Conservation (phyloP, 306 rosid species). For the Gillenia trifoliata region DNA sequence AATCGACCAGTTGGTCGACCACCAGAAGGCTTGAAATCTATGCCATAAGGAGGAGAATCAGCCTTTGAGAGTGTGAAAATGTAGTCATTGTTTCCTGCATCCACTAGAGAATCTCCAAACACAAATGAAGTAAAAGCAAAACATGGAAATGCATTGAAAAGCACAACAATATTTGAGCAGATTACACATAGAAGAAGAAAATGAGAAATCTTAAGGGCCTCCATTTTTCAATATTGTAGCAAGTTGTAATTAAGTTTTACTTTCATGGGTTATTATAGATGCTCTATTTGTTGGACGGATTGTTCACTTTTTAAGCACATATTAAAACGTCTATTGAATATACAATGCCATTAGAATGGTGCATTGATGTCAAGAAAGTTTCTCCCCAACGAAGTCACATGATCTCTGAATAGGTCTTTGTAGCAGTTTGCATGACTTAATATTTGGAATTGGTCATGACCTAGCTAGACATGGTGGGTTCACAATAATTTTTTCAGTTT, state of each 20-base stretch:
- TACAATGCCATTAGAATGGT: background rate
- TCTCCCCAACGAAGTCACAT: background rate
- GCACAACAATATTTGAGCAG: background rate
- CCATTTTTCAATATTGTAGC: slow-evolving; percentile 14
- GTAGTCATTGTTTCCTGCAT: slow-evolving; percentile 51
- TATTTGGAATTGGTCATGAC: slow-evolving; percentile 1
- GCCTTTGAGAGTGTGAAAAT: slow-evolving; percentile 52
- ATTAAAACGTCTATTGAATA: background rate
- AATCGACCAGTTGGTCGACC: slow-evolving; percentile 48
- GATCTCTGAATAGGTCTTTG: slow-evolving; percentile 30
- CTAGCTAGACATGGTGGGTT: background rate
- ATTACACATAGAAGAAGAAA: background rate
- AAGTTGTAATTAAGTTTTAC: background rate
- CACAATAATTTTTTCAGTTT: background rate
- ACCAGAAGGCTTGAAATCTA: slow-evolving; percentile 46
- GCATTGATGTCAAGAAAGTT: background rate
- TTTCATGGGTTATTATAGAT: background rate
- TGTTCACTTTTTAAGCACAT: background rate
- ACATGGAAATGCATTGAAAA: background rate
- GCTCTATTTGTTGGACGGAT: background rate
- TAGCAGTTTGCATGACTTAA: background rate
- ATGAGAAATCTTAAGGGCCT: background rate
- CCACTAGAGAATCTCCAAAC: slow-evolving; percentile 55
- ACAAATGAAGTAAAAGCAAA: slow-evolving; percentile 37
- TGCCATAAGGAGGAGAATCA: slow-evolving; percentile 47